phyloP scores from a whole-genome alignment of 2,329 filamentous ascomycete genomes.

The Aspergillus calidoustus region DNA sequence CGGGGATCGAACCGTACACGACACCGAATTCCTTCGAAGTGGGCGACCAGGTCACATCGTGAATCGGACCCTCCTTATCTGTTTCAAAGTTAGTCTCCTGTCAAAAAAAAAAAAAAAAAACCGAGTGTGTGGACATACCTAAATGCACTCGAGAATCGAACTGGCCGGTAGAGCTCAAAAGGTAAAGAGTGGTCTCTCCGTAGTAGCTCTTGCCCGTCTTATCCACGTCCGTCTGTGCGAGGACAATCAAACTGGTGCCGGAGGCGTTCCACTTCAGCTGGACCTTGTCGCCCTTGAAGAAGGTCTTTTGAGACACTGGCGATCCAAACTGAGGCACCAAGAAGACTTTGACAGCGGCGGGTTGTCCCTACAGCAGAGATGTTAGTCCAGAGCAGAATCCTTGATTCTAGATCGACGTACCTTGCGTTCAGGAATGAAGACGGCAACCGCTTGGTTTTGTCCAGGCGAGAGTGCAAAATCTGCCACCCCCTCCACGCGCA shows the following conservation, averaged over 20 bases:
- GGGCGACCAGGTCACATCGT: constrained; percentile 97
- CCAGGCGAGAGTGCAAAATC: constrained; percentile 91
- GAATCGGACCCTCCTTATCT: constrained; percentile 97
- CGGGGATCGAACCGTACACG: constrained; percentile 98
- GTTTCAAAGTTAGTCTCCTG: constrained; percentile 18
- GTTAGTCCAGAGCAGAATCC: background rate
- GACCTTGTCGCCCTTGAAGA: constrained; percentile 99
- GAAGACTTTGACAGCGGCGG: constrained; percentile 91
- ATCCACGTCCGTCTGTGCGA: constrained; percentile 97
- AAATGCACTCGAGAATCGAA: constrained; percentile 91
- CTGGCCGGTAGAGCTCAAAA: constrained; percentile 86
- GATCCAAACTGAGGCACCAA: constrained; percentile 83
- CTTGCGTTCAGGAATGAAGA: constrained; percentile 96
- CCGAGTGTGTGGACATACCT: constrained; percentile 45
- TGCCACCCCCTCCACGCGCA: constrained; percentile 85
- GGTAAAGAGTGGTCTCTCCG: constrained; percentile 94
- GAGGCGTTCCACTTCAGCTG: constrained; percentile 97
- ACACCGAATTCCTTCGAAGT: constrained; percentile 98
- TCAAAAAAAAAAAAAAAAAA: background rate
- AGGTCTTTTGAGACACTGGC: constrained; percentile 94
- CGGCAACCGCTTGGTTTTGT: constrained; percentile 86
- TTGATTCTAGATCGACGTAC: constrained; percentile 52
- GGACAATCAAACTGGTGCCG: constrained; percentile 87
- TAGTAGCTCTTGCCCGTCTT: constrained; percentile 99
- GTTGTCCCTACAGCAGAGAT: constrained; percentile 70